Percentiles rank a stretch among this genome's conserved stretches.
These are phyloP conservation scores for Inonotus hispidus DNA, from an alignment of 1,284 basidiomycete genomes.

Conservation along the genomic window DNA sequence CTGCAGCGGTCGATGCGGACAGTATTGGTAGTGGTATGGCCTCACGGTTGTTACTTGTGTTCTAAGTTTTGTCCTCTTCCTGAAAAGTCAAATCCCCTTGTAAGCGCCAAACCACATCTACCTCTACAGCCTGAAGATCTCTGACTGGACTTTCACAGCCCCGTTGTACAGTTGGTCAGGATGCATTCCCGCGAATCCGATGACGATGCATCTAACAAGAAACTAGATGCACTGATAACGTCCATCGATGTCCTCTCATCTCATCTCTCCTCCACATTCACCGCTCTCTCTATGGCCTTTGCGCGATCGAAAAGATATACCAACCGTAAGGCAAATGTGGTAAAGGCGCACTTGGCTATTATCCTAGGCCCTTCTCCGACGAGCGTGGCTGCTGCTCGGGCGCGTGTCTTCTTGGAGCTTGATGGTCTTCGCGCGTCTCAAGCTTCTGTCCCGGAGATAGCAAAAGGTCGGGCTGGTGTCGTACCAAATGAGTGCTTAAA, in stretches of 20 bases:
- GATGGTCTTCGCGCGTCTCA: slow-evolving; percentile 40
- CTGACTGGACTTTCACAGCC: slow-evolving; percentile 35
- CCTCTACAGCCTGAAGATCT: not conserved
- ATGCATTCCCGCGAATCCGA: slow-evolving; percentile 42
- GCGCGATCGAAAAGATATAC: not conserved
- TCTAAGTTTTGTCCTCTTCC: slow-evolving; percentile 61
- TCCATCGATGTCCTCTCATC: slow-evolving; percentile 65
- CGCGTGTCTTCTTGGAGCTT: slow-evolving; percentile 54
- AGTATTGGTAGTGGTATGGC: slow-evolving; percentile 52
- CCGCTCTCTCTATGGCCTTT: slow-evolving; percentile 59
- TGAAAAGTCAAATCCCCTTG: slow-evolving; percentile 75
- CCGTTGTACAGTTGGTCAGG: slow-evolving; percentile 53
- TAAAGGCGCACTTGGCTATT: slow-evolving; percentile 46
- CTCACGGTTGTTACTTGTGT: slow-evolving; percentile 51
- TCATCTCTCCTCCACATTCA: slow-evolving; percentile 67
- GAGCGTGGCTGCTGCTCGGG: slow-evolving; percentile 31
- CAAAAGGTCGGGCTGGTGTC: too few relatives aligned
- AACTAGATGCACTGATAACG: slow-evolving; percentile 51
- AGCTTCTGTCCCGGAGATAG: not conserved
- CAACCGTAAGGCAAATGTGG: not conserved
- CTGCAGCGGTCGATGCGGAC: slow-evolving; percentile 44
- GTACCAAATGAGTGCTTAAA: slow-evolving; percentile 7
- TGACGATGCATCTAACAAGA: slow-evolving; percentile 44
- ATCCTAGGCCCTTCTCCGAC: slow-evolving; percentile 57
- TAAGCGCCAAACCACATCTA: slow-evolving; percentile 32